A percentile compares a stretch with the other conserved stretches of the same genome.
Conservation (phyloP, 495 filamentous ascomycete genomes). For the Opeltia flavorubescens region DNA sequence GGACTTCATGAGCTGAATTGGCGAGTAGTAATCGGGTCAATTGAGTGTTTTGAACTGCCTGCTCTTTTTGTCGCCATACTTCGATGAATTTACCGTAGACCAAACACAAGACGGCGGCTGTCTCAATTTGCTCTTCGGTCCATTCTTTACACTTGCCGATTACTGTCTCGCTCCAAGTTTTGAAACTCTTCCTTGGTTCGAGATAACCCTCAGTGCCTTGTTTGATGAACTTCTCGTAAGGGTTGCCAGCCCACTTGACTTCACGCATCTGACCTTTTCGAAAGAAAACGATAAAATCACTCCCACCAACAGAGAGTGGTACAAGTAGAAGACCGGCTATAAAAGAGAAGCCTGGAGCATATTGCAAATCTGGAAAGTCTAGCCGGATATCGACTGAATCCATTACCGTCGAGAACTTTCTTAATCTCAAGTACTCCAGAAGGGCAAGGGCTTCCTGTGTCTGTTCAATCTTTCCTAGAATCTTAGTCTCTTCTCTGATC, state of each 20-base stretch:
- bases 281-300: conserved; percentile 89
- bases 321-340: conserved; percentile 78
- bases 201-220: conserved; percentile 55
- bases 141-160: conserved; percentile 56
- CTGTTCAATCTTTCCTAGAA: conserved; percentile 59
- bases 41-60: conserved; percentile 65
- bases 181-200: conserved; percentile 66
- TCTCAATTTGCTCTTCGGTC: conserved; percentile 54
- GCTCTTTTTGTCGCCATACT: conserved; percentile 89
- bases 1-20: conserved; percentile 90
- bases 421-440: conserved; percentile 72
- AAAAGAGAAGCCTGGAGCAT: conserved; percentile 62
- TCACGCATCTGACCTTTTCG: conserved; percentile 63
- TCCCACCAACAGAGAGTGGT: conserved; percentile 60
- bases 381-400: conserved; percentile 60
- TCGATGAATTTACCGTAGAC: conserved; percentile 89
- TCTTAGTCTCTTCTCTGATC: conserved; percentile 78
- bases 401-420: conserved; percentile 60
- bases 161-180: conserved; percentile 62
- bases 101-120: conserved; percentile 74
- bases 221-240: conserved; percentile 64
- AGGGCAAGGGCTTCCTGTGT: conserved; percentile 76
- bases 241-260: conserved; percentile 89
- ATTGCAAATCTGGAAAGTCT: conserved; percentile 76
- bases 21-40: conserved; percentile 70